These are phyloP conservation scores for Hippophae gyantsensis DNA, from an alignment of 306 rosid species.

Conservation along the genomic window DNA sequence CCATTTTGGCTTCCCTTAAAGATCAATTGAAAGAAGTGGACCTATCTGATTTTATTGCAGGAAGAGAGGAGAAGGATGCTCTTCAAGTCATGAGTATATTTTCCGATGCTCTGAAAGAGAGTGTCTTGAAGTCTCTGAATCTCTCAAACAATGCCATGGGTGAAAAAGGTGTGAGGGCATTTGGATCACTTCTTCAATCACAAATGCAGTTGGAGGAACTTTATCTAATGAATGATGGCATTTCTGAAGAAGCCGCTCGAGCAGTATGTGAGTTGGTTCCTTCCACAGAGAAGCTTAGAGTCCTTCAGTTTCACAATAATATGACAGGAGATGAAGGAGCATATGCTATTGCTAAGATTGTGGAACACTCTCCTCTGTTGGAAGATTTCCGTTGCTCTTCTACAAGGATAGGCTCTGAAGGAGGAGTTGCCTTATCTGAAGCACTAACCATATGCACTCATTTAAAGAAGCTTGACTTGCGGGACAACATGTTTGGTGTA, in stretches of 20 bases:
- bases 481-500: slow-evolving; percentile 88
- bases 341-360: slow-evolving; percentile 56
- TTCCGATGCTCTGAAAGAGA: slow-evolving; percentile 64
- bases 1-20: slow-evolving; percentile 58
- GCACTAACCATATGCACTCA: slow-evolving; percentile 49
- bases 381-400: slow-evolving; percentile 84
- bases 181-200: slow-evolving; percentile 68
- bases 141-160: slow-evolving; percentile 87
- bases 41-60: slow-evolving; percentile 74
- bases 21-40: slow-evolving; percentile 75
- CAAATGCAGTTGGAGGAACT: slow-evolving; percentile 69
- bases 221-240: slow-evolving; percentile 77
- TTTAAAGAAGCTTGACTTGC: slow-evolving; percentile 72
- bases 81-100: slow-evolving; percentile 67
- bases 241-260: slow-evolving; percentile 80
- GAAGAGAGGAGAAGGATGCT: slow-evolving; percentile 78
- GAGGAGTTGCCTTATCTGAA: slow-evolving; percentile 71
- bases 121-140: slow-evolving; percentile 54
- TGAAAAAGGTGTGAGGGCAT: slow-evolving; percentile 87
- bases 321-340: slow-evolving; percentile 90
- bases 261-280: slow-evolving; percentile 74
- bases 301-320: slow-evolving; percentile 74
- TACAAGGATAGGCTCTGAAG: slow-evolving; percentile 60
- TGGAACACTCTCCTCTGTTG: slow-evolving; percentile 55
- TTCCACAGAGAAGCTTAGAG: slow-evolving; percentile 63